Evolutionary conservation across 2,329 filamentous ascomycete genomes (phyloP), one percentile per base, ranked within the genome.

Genomic region (Clonostachys solani): DNA sequence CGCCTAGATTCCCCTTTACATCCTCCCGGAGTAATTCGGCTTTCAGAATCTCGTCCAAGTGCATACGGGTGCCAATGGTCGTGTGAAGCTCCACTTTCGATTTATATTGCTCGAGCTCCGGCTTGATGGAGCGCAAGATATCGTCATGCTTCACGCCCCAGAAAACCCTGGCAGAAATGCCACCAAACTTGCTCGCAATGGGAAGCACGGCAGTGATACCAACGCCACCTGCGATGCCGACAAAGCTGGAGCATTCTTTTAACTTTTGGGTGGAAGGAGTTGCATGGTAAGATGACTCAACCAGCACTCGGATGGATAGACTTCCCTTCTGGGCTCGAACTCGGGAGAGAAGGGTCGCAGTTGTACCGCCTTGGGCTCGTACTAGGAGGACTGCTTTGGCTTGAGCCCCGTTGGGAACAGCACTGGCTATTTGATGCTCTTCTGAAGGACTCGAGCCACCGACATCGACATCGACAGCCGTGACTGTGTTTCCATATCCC

Each of bases 221-320:
- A 17, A 54, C 50, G 35, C 52, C 50, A 5, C 52, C 52, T 8
- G 52, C 50, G 35, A 54, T 47, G 13, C 42, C 47, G 41, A 54
- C 38, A 9, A 54, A 40, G n/a, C 43, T 44, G 2, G 52, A 47
- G 50, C 54, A 60, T 10, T 49, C 42, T 8, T 43, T 34, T 8
- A 57, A 49, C 6, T 54, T 48, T 6, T 38, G 44, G 5, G 47
- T 36, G 6, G 45, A 29, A 2, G 19, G 52, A 42, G 47, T 54
- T 50, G 50, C 35, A 15, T 51, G 44, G 53, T 60, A 49, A 36
- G 60, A 51, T 0, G 53, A 54, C 23, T 59, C 56, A 19, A 57
- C 47, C 17, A 55, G 41, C 9, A 58, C 55, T 1, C 47, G 47
- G 19, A 57, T 33, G 4, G n/a, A 15, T 9, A 49, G 18, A 3